phyloP scores from a whole-genome alignment of 2,329 filamentous ascomycete species.

The Penicillium polonicum region DNA sequence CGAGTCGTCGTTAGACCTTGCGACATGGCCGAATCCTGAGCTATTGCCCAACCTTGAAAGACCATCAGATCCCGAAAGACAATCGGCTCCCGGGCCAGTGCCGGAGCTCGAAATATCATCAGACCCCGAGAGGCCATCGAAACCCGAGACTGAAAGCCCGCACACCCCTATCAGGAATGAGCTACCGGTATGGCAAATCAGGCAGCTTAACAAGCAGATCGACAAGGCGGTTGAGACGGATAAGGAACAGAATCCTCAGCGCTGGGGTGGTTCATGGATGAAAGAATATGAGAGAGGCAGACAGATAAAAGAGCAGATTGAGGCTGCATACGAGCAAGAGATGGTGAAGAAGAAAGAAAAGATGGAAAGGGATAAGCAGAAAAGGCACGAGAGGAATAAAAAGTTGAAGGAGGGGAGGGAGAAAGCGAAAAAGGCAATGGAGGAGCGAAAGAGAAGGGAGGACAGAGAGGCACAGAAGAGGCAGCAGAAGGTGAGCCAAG shows the following conservation, averaged over 20 bases:
- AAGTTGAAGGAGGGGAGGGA: not conserved
- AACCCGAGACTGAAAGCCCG: not conserved
- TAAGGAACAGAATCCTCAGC: not conserved
- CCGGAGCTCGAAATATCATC: not conserved
- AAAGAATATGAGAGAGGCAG: not conserved
- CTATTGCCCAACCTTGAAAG: not conserved
- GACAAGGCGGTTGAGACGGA: not conserved
- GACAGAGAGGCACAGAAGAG: not conserved
- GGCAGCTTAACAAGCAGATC: not conserved
- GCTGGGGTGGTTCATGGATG: not conserved
- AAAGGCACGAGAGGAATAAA: not conserved
- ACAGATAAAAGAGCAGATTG: not conserved
- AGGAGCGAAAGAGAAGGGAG: not conserved
- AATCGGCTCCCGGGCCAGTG: not conserved
- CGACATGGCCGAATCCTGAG: no score
- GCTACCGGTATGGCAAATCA: not conserved
- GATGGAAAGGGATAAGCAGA: not conserved
- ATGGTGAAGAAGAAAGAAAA: not conserved
- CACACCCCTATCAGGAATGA: not conserved
- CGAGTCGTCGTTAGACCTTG: not conserved
- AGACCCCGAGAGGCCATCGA: no score
- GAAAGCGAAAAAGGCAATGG: not conserved
- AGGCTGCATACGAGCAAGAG: not conserved
- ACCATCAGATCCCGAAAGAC: not conserved
- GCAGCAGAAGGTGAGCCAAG: not conserved